Evolutionary conservation across 306 rosid genomes (phyloP).

Genomic region (Phaseolus lunatus): DNA sequence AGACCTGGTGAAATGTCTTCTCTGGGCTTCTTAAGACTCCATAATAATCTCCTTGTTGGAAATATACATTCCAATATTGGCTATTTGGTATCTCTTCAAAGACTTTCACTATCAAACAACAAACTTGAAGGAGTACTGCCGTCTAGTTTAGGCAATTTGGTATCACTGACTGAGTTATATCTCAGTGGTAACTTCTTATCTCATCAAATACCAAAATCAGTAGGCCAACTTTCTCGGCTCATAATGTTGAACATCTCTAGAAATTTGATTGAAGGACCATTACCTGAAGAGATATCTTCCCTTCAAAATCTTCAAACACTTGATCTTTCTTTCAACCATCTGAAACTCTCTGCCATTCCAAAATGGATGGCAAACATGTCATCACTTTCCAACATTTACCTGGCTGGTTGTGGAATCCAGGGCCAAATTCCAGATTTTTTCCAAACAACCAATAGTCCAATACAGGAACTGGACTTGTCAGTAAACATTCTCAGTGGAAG

Average conservation of each 20-base stretch:
- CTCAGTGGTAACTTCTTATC: constrained; percentile 56
- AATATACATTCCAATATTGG: constrained; percentile 53
- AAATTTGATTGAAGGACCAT: constrained; percentile 56
- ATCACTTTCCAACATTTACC: constrained; percentile 50
- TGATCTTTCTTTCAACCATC: constrained; percentile 58
- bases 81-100: constrained; percentile 50
- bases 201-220: constrained; percentile 56
- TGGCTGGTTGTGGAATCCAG: constrained; percentile 64
- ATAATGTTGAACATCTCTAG: constrained; percentile 44
- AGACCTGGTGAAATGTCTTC: constrained; percentile 52
- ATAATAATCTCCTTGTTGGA: constrained; percentile 53
- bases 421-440: constrained; percentile 53
- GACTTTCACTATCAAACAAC: constrained; percentile 53
- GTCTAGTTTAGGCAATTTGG: constrained; percentile 51
- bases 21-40: constrained; percentile 53
- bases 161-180: constrained; percentile 52
- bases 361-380: constrained; percentile 53
- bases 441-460: constrained; percentile 41
- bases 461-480: constrained; percentile 70
- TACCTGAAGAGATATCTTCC: constrained; percentile 57
- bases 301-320: constrained; percentile 58
- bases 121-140: constrained; percentile 57
- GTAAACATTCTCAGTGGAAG: constrained; percentile 58
- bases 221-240: constrained; percentile 57
- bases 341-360: constrained; percentile 56